A percentile compares a stretch with the other conserved stretches of the same genome.
Conservation (phyloP, 2,329 filamentous ascomycete genomes). For the Aspergillus sergii region DNA sequence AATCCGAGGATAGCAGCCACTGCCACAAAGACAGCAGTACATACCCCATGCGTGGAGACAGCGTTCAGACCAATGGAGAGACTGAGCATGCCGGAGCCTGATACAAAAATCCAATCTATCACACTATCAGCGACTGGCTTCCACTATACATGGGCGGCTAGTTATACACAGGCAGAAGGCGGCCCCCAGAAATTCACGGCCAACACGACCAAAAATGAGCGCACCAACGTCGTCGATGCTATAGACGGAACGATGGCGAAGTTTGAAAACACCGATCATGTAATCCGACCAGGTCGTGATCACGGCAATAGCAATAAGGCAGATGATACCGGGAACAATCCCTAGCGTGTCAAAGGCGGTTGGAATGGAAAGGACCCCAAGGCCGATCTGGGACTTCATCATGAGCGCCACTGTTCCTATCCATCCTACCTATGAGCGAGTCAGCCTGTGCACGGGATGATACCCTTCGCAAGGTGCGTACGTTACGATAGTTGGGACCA, state of each 20-base stretch:
- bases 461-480: conserved; percentile 9
- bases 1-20: conserved; percentile 28
- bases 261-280: conserved; percentile 54
- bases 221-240: conserved; percentile 59
- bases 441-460: background rate
- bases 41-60: conserved; percentile 40
- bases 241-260: conserved; percentile 58
- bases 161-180: conserved; percentile 22
- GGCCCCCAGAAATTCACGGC: conserved; percentile 50
- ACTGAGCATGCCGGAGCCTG: conserved; percentile 47
- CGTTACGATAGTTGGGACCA: conserved; percentile 37
- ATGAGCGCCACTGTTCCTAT: conserved; percentile 48
- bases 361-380: conserved; percentile 53
- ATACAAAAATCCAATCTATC: conserved; percentile 38
- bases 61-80: conserved; percentile 47
- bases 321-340: conserved; percentile 51
- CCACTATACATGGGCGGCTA: background rate
- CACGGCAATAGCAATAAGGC: conserved; percentile 40
- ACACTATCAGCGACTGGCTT: background rate
- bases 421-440: conserved; percentile 42
- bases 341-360: conserved; percentile 49
- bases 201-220: conserved; percentile 57
- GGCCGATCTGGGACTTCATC: conserved; percentile 50
- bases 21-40: conserved; percentile 30
- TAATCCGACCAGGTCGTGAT: conserved; percentile 55